Conservation (phyloP, 805 yeast genomes). For the Nakazawaea ambrosiae region DNA sequence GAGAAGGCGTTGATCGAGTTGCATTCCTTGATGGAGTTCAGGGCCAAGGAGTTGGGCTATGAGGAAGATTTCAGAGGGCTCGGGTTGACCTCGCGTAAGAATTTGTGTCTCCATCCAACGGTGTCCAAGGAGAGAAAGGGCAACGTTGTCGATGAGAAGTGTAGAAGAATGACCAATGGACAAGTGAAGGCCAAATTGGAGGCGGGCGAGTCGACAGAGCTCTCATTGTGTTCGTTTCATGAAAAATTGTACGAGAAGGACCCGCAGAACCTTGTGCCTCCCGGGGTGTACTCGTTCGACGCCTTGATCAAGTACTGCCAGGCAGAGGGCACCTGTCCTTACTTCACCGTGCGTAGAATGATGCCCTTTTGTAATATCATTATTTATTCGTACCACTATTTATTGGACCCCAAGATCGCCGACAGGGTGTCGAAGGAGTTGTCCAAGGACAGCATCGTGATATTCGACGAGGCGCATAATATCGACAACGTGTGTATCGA, state of each 20-base stretch:
- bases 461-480: conserved; percentile 98
- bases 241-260: conserved; percentile 83
- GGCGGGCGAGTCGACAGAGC: conserved; percentile 49
- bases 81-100: conserved; percentile 92
- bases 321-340: conserved; percentile 82
- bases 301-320: conserved; percentile 72
- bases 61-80: conserved; percentile 89
- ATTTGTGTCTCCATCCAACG: conserved; percentile 83
- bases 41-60: conserved; percentile 76
- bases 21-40: conserved; percentile 78
- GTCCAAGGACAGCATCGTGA: conserved; percentile 87
- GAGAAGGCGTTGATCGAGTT: conserved; percentile 94
- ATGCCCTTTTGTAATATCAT: conserved; percentile 88
- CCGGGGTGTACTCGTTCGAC: conserved; percentile 94
- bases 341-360: conserved; percentile 97
- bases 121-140: conserved; percentile 89
- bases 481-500: conserved; percentile 98
- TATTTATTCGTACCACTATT: conserved; percentile 93
- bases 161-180: conserved; percentile 93
- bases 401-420: conserved; percentile 94
- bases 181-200: conserved; percentile 64
- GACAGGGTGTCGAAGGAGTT: conserved; percentile 90
- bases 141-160: conserved; percentile 87
- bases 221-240: conserved; percentile 75
- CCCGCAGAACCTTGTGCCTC: conserved; percentile 82